Conservation (phyloP, 1,139 yeast species). For the Saccharomyces hybrid region DNA sequence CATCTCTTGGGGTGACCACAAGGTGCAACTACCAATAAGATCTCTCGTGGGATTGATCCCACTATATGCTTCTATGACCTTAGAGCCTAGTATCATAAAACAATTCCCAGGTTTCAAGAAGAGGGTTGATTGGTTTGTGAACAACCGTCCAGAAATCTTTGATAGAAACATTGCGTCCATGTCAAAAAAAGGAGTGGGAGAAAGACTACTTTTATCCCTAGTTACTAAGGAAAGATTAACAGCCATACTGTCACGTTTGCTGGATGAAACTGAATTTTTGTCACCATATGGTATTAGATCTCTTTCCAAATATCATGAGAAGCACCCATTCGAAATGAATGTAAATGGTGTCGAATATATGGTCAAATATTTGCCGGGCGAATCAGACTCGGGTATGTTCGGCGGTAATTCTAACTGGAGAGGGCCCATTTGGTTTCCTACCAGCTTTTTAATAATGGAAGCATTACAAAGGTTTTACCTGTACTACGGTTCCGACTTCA, state of each 20-base stretch:
- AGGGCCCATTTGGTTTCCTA: constrained; percentile 99
- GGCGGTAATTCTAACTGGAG: constrained; percentile 98
- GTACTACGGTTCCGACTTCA: constrained; percentile 81
- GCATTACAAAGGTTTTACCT: constrained; percentile 82
- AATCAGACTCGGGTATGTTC: constrained; percentile 89
- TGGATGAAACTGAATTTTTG: constrained; percentile 83
- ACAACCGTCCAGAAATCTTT: constrained; percentile 65
- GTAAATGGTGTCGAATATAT: constrained; percentile 70
- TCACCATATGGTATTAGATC: constrained; percentile 87
- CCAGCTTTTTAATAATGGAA: constrained; percentile 80
- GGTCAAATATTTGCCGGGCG: constrained; percentile 84
- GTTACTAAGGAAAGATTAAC: constrained; percentile 75
- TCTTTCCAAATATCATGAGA: constrained; percentile 77
- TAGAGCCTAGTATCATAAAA: constrained; percentile 77
- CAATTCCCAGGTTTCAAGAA: constrained; percentile 80
- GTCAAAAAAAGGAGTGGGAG: constrained; percentile 79
- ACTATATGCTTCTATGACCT: constrained; percentile 79
- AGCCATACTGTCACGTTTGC: constrained; percentile 71
- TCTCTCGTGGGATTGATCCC: constrained; percentile 93
- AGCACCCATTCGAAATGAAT: constrained; percentile 79
- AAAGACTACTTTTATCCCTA: constrained; percentile 70
- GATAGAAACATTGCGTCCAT: constrained; percentile 85
- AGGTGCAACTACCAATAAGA: constrained; percentile 74
- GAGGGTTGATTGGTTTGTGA: constrained; percentile 79
- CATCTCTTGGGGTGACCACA: constrained; percentile 70